phyloP scores from a whole-genome alignment of 495 filamentous ascomycete species.

The Neurospora sp. region DNA sequence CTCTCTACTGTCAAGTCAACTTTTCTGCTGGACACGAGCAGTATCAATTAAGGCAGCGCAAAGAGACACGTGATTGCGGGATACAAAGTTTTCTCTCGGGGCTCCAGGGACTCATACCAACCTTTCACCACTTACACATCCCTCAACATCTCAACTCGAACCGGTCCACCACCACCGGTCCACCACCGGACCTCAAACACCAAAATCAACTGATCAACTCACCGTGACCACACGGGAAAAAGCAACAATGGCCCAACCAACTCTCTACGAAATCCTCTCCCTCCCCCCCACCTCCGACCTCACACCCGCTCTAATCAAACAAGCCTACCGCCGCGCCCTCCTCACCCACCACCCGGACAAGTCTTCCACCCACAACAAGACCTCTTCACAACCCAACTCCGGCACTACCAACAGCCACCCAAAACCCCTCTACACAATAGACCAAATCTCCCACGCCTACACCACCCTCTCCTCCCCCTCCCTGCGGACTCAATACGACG shows the following conservation, averaged over 20 bases:
- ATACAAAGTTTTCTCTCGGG: not conserved
- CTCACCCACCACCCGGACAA: constrained; percentile 81
- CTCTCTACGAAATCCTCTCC: constrained; percentile 37
- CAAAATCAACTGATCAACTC: not conserved
- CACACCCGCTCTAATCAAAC: constrained; percentile 42
- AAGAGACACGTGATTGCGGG: not conserved
- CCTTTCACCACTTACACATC: not conserved
- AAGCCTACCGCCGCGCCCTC: constrained; percentile 69
- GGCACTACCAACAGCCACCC: not conserved
- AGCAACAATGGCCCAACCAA: constrained; percentile 10
- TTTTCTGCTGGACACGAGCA: not conserved
- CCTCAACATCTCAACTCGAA: not conserved
- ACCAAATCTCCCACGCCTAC: constrained; percentile 73
- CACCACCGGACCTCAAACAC: not conserved
- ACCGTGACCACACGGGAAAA: not conserved
- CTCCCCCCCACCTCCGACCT: constrained; percentile 19
- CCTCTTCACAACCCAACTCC: too few species aligned
- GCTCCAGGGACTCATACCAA: not conserved
- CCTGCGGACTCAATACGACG: constrained; percentile 58
- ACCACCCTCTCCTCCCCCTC: constrained; percentile 51
- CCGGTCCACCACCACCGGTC: not conserved
- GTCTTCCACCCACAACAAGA: too few species aligned
- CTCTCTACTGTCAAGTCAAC: not conserved
- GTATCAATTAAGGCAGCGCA: not conserved
- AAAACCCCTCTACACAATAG: constrained; percentile 39